Percentiles rank a stretch among this genome's conserved stretches.
Conservation (phyloP, 108 stramenopile genomes). For the Fragilaria radians region DNA sequence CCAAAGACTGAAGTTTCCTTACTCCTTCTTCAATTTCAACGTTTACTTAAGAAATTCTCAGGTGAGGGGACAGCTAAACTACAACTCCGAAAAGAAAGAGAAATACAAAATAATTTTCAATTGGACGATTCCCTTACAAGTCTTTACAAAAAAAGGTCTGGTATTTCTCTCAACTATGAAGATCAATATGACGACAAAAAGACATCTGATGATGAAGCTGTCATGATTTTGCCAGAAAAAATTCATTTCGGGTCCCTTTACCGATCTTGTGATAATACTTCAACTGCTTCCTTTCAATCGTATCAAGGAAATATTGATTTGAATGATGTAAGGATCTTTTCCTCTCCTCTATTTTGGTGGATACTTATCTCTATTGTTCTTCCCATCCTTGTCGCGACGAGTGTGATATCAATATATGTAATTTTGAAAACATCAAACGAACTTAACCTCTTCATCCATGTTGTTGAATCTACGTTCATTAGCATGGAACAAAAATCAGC, state of each 20-base stretch:
- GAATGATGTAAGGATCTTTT: not conserved
- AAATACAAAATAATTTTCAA: constrained; percentile 23
- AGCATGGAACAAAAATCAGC: constrained; percentile 6
- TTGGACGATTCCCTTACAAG: constrained; percentile 25
- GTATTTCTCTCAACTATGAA: not conserved
- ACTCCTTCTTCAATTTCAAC: constrained; percentile 26
- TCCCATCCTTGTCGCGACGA: constrained; percentile 22
- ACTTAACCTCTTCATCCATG: constrained; percentile 7
- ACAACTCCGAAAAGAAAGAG: constrained; percentile 6
- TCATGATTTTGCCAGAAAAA: not conserved
- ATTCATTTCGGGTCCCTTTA: not conserved
- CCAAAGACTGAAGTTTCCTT: constrained; percentile 44
- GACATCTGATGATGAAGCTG: not conserved
- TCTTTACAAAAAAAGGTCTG: constrained; percentile 6
- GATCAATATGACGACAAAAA: not conserved
- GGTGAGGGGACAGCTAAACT: constrained; percentile 22
- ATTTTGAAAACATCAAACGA: constrained; percentile 9
- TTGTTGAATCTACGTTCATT: constrained; percentile 18
- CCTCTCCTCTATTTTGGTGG: constrained; percentile 38
- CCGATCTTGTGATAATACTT: not conserved
- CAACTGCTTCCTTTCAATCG: not conserved
- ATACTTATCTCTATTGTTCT: constrained; percentile 28
- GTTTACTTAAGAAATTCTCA: constrained; percentile 19
- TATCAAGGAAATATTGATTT: not conserved
- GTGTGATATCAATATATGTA: constrained; percentile 19